These are phyloP conservation scores for Myochromella boudieri DNA, from an alignment of 768 basidiomycete species.

Conservation along the genomic window DNA sequence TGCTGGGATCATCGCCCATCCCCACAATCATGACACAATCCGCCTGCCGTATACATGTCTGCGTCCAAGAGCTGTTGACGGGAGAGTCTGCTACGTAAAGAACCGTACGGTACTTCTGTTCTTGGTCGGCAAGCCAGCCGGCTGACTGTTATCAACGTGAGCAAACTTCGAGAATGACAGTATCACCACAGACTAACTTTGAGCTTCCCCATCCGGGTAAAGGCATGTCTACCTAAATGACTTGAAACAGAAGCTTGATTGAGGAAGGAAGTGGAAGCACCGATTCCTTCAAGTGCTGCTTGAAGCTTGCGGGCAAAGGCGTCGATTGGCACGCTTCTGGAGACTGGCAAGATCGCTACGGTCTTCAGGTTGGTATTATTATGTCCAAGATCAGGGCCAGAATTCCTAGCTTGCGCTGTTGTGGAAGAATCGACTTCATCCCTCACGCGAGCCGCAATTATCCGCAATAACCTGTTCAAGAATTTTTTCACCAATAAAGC, in stretches of 20 bases:
- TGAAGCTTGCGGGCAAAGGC: conserved; percentile 90
- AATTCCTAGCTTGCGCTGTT: conserved; percentile 47
- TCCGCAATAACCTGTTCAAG: conserved; percentile 62
- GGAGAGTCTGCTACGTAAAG: conserved; percentile 96
- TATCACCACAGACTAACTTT: conserved; percentile 62
- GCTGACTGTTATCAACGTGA: conserved; percentile 32
- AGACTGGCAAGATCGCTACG: conserved; percentile 86
- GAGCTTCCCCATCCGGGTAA: conserved; percentile 94
- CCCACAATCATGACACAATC: conserved; percentile 94
- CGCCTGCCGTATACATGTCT: conserved; percentile 97
- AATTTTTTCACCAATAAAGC: conserved; percentile 1
- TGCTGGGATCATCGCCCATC: conserved; percentile 86
- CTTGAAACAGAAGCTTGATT: conserved; percentile 92
- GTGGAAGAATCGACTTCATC: conserved; percentile 73
- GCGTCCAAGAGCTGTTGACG: conserved; percentile 94
- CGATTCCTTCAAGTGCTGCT: conserved; percentile 84
- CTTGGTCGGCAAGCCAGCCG: conserved; percentile 93
- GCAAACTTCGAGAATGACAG: background rate
- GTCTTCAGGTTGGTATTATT: conserved; percentile 91
- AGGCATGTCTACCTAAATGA: conserved; percentile 93
- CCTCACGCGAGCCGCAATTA: conserved; percentile 91
- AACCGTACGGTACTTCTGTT: conserved; percentile 90
- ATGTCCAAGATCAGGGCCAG: conserved; percentile 61
- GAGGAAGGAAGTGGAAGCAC: conserved; percentile 89
- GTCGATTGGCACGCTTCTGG: conserved; percentile 85